Percentiles rank a stretch among this genome's conserved stretches.
Conservation (phyloP, 805 yeast species). For the Pichia kluyveri region DNA sequence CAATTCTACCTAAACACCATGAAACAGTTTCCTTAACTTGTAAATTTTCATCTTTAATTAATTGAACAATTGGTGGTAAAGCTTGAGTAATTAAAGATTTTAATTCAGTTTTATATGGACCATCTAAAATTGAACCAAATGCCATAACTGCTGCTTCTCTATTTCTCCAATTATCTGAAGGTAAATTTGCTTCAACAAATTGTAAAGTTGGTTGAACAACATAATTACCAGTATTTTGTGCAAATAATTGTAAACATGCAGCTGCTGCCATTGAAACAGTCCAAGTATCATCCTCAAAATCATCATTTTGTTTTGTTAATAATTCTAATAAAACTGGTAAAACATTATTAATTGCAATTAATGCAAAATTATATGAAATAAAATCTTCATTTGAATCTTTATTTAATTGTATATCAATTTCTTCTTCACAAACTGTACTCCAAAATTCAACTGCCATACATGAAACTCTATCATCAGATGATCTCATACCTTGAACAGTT, state of each 20-base stretch:
- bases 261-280: conserved; percentile 98
- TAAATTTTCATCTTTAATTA: conserved; percentile 66
- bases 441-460: conserved; percentile 99
- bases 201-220: conserved; percentile 78
- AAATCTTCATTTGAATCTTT: conserved; percentile 48
- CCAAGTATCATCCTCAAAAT: conserved; percentile 95
- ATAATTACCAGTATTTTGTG: conserved; percentile 79
- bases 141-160: conserved; percentile 99
- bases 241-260: conserved; percentile 88
- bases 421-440: conserved; percentile 99
- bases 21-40: conserved; percentile 96
- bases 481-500: conserved; percentile 88
- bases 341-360: conserved; percentile 74
- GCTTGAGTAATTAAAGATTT: conserved; percentile 71
- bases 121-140: conserved; percentile 92
- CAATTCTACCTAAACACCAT: conserved; percentile 96
- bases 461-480: conserved; percentile 73
- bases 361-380: conserved; percentile 70
- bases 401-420: conserved; percentile 68
- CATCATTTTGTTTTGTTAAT: conserved; percentile 84
- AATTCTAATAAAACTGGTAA: conserved; percentile 77
- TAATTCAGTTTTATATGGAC: conserved; percentile 73
- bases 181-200: conserved; percentile 73
- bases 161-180: conserved; percentile 60
- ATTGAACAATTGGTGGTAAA: conserved; percentile 60